phyloP scores from a whole-genome alignment of 2,329 filamentous ascomycete species.

The Aspergillus sp. region DNA sequence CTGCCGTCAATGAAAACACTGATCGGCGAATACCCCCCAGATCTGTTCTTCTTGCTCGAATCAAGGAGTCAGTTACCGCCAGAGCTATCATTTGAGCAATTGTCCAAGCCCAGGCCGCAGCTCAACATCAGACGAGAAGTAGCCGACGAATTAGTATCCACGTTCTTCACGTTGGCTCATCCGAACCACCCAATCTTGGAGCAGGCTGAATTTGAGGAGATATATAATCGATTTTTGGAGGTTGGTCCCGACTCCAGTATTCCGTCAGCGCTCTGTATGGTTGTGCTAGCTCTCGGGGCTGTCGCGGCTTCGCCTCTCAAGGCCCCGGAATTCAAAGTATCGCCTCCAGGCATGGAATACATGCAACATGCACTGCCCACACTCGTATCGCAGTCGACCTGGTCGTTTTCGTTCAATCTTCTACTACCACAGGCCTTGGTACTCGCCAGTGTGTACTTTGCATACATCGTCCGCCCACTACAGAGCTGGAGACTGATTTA shows the following conservation, averaged over 20 bases:
- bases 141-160: background rate
- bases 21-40: background rate
- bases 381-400: background rate
- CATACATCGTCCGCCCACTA: background rate
- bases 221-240: background rate
- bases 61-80: background rate
- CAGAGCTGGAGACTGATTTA: background rate
- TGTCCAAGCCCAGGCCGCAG: background rate
- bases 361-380: background rate
- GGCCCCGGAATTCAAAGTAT: background rate
- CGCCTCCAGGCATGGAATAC: background rate
- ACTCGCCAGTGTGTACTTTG: background rate
- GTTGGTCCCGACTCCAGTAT: background rate
- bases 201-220: background rate
- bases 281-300: background rate
- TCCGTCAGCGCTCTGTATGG: background rate
- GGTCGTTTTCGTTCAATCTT: background rate
- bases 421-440: background rate
- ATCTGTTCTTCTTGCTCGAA: background rate
- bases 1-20: background rate
- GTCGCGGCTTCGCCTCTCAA: background rate
- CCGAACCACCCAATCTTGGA: constrained; percentile 1
- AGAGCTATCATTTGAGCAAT: background rate
- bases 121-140: background rate
- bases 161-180: background rate